Evolutionary conservation across 2,329 filamentous ascomycete genomes (phyloP).

Genomic region (Ophiostoma populinum): DNA sequence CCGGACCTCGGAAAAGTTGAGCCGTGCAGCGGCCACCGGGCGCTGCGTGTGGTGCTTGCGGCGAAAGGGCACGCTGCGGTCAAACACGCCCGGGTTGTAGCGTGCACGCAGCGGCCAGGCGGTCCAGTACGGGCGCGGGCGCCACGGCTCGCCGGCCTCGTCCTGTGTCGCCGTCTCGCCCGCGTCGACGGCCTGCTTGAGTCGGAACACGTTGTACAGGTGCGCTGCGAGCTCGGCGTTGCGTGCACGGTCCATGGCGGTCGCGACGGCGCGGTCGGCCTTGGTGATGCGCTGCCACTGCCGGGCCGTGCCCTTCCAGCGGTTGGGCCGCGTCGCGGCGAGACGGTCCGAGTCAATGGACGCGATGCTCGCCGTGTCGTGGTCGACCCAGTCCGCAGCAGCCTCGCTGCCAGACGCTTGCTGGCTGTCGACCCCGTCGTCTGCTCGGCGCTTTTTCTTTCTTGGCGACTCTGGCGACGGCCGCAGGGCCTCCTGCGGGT

Average conservation of each 20-base stretch:
- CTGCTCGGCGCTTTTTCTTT: not conserved
- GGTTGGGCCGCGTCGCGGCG: constrained; percentile 43
- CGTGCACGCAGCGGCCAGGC: constrained; percentile 55
- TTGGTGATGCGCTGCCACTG: constrained; percentile 50
- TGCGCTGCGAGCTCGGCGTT: constrained; percentile 56
- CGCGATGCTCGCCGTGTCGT: constrained; percentile 28
- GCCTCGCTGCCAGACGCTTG: too few relatives aligned
- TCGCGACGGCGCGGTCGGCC: constrained; percentile 43
- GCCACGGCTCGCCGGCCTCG: constrained; percentile 23
- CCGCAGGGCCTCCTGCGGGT: too few relatives aligned
- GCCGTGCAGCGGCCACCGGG: too few relatives aligned
- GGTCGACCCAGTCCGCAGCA: constrained; percentile 19
- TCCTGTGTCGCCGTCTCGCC: constrained; percentile 14
- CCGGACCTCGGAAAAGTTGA: too few relatives aligned
- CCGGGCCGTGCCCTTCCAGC: constrained; percentile 47
- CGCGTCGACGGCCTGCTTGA: too few relatives aligned
- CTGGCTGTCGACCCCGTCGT: not conserved
- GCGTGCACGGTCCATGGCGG: constrained; percentile 43
- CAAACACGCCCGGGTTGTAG: not conserved
- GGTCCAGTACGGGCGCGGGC: constrained; percentile 50
- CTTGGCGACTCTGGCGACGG: not conserved
- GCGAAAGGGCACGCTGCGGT: not conserved
- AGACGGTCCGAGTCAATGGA: constrained; percentile 30
- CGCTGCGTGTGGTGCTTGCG: not conserved
- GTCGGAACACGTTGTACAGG: constrained; percentile 58